phyloP scores from a whole-genome alignment of 208 protist species.

The Crithidia mellificae region DNA sequence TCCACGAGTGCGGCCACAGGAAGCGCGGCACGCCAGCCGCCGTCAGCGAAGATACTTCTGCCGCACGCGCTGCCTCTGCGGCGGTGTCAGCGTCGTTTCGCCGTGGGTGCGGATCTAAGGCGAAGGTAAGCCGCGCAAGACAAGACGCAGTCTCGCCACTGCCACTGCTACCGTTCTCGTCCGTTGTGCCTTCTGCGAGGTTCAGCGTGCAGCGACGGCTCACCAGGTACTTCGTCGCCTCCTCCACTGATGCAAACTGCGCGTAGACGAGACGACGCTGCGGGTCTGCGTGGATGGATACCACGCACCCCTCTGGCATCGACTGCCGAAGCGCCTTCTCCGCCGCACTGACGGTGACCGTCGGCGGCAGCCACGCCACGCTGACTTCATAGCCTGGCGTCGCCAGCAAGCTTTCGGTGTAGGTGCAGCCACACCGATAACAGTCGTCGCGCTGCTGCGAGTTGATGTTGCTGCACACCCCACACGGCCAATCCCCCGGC shows the following conservation, averaged over 20 bases:
- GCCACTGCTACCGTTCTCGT: conserved; percentile 33
- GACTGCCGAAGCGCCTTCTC: conserved; percentile 21
- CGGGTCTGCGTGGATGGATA: conserved; percentile 13
- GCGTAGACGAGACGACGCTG: conserved; percentile 27
- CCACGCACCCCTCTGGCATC: conserved; percentile 7
- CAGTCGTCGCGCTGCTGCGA: conserved; percentile 60
- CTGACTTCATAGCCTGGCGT: conserved; percentile 50
- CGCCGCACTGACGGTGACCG: conserved; percentile 25
- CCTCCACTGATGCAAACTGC: conserved; percentile 45
- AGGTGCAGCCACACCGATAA: conserved; percentile 65
- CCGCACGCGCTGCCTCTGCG: conserved; percentile 13
- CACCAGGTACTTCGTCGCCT: conserved; percentile 57
- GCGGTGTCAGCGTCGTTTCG: conserved; percentile 16
- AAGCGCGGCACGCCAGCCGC: conserved; percentile 30
- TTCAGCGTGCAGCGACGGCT: conserved; percentile 32
- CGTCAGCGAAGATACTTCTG: conserved; percentile 3
- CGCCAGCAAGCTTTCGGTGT: conserved; percentile 40
- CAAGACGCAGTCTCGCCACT: neutral
- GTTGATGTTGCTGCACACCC: conserved; percentile 87
- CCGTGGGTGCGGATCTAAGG: conserved; percentile 17
- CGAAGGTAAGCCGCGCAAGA: conserved; percentile 24
- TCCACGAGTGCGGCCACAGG: conserved; percentile 55
- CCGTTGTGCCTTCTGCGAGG: conserved; percentile 17
- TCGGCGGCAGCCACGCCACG: conserved; percentile 35
- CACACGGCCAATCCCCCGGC: conserved; percentile 72